phyloP scores from a whole-genome alignment of 106 monocot genomes.

The Dactylorhiza incarnata region DNA sequence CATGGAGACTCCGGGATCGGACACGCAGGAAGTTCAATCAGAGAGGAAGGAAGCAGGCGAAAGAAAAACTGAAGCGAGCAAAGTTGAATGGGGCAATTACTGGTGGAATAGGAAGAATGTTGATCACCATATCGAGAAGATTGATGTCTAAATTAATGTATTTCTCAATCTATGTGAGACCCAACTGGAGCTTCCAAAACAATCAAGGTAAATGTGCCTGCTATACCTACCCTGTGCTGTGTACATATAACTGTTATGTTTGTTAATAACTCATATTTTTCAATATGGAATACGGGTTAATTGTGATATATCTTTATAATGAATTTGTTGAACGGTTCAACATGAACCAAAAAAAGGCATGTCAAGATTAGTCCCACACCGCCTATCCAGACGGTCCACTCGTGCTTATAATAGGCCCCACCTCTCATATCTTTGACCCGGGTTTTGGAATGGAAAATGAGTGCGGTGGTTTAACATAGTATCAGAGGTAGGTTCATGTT shows the following conservation, averaged over 20 bases:
- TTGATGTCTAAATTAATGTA: slow-evolving; percentile 11
- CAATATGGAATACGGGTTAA: neutral
- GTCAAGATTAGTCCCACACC: too few species aligned
- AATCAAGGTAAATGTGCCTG: slow-evolving; percentile 5
- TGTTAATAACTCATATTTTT: slow-evolving; percentile 1
- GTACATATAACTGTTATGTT: neutral
- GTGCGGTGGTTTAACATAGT: too few species aligned
- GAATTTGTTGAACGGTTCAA: too few species aligned
- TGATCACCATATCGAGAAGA: slow-evolving; percentile 50
- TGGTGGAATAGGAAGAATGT: slow-evolving; percentile 44
- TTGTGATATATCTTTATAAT: too few species aligned
- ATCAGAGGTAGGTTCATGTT: too few species aligned
- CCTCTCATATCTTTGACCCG: too few species aligned
- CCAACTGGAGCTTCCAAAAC: neutral
- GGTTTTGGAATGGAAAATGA: too few species aligned
- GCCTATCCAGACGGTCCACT: too few species aligned
- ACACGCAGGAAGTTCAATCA: slow-evolving; percentile 43
- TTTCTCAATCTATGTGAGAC: neutral
- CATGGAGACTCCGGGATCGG: slow-evolving; percentile 45
- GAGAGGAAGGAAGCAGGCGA: slow-evolving; percentile 33
- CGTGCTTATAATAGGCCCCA: too few species aligned
- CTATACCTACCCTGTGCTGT: neutral
- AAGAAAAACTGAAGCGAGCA: slow-evolving; percentile 18
- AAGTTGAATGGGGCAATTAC: slow-evolving; percentile 13
- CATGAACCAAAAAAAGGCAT: too few species aligned